These are phyloP conservation scores for Toxicodendron radicans DNA, from an alignment of 345 rosid genomes.

Conservation along the genomic window DNA sequence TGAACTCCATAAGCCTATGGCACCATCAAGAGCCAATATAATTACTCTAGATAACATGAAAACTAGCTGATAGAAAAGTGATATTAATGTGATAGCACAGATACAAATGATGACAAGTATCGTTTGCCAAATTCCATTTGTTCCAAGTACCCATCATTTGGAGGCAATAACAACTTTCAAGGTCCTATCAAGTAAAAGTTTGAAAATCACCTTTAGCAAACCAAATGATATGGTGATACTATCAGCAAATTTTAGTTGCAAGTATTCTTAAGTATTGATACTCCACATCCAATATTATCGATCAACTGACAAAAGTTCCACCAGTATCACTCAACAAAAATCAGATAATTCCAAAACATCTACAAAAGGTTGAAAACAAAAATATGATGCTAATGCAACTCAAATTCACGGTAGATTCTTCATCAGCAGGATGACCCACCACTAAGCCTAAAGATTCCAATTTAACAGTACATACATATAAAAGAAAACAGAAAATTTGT, in stretches of 20 bases:
- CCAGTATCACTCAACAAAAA: neutral
- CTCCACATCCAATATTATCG: neutral
- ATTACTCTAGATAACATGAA: neutral
- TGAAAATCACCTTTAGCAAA: neutral
- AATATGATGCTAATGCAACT: slow-evolving; percentile 9
- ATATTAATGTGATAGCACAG: neutral
- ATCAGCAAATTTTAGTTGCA: neutral
- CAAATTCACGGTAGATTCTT: slow-evolving; percentile 16
- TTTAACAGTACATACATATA: slow-evolving; percentile 8
- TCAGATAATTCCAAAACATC: slow-evolving; percentile 12
- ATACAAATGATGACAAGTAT: neutral
- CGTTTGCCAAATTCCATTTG: neutral
- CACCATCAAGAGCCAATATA: slow-evolving; percentile 6
- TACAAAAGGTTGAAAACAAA: neutral
- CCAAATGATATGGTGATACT: neutral
- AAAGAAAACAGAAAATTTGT: slow-evolving; percentile 16
- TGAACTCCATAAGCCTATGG: slow-evolving; percentile 47
- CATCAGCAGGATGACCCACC: slow-evolving; percentile 39
- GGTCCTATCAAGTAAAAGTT: neutral
- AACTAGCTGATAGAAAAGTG: neutral
- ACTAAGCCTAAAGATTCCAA: slow-evolving; percentile 16
- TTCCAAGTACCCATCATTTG: neutral
- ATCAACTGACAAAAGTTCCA: neutral
- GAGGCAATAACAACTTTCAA: neutral
- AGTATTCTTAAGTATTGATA: neutral